Base-by-base conservation (phyloP, 1,284 basidiomycete species). In the Boletus semigastroideus region DNA sequence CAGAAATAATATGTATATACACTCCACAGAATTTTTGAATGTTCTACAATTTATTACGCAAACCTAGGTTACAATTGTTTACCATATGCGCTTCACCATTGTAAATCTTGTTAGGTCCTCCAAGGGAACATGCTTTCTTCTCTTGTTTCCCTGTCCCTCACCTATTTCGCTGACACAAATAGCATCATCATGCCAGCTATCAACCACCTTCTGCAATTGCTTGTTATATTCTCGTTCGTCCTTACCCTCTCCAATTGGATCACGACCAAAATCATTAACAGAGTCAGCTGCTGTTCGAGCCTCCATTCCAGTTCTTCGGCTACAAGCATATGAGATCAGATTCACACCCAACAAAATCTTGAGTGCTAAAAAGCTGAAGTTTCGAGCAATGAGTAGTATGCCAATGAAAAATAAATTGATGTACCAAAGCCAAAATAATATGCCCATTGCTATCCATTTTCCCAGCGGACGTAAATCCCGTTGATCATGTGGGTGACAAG, bases 81-180 rank as follows among this genome's bases (percentile, higher is more conserved):
- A 94, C 91, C 91, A 94, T 48, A 95, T 94, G 41, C 90, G 79
- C 66, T 95, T 95, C 36, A 94, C 88, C 93, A 96, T 96, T 20
- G 92, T 94, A 75, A 90, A 96, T 52, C 93, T 72, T 36, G 91
- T 94, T 52, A 95, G 78, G 61, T 95, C 92, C 65, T 95, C 92
- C 53, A 96, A 69, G 51, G 82, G 80, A 55, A 89, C 78, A 57
- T 82, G 84, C 62, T 77, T 84, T 70, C 83, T 82, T 33, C 77
- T 76, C 28, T 62, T 60, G 30, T 51, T 54, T 14, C 39, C 55
- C 10, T 44, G 45, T 14, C 57, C 49, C 42, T 89, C 87, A 1
- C 86, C 87, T 49, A 89, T 84, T 61, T 92, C 90, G 13, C 85
- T 78, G 10, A 84, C 79, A 11, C 76, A 77, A 2, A 78, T 72